Percentiles rank a stretch among this genome's conserved stretches.
phyloP scores from a whole-genome alignment of 2,329 filamentous ascomycete species.

The Alternaria atra region DNA sequence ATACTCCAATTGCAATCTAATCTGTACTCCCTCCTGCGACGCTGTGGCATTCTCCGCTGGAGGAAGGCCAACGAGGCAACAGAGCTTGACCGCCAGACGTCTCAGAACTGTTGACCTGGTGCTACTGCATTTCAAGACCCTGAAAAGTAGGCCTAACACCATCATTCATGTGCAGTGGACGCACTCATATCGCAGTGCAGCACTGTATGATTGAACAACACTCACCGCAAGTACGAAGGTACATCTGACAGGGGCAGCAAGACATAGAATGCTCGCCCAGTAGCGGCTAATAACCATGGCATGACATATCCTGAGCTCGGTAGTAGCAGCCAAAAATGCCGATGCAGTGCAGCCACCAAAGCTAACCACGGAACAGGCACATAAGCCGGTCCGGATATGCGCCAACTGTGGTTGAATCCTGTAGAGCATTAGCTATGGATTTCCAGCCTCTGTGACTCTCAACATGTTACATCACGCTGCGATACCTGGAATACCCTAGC shows the following conservation, averaged over 20 bases:
- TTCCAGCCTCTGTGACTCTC: neutral
- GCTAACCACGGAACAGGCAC: neutral
- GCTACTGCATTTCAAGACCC: neutral
- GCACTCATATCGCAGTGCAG: neutral
- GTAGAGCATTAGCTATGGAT: neutral
- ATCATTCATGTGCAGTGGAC: neutral
- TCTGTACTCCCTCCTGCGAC: neutral
- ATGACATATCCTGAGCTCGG: slow-evolving; percentile 1
- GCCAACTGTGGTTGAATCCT: neutral
- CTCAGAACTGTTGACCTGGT: neutral
- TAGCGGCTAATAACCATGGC: neutral
- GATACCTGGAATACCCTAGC: neutral
- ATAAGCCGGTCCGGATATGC: neutral
- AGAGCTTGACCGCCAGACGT: slow-evolving; percentile 1
- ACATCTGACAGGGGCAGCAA: neutral
- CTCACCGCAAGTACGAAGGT: slow-evolving; percentile 2
- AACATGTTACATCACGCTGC: slow-evolving; percentile 2
- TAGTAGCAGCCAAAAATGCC: slow-evolving; percentile 3
- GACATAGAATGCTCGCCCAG: neutral
- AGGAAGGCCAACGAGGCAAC: neutral
- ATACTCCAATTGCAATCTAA: neutral
- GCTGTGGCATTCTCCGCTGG: neutral
- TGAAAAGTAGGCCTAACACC: neutral
- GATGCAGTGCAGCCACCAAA: slow-evolving; percentile 6
- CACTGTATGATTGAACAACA: slow-evolving; percentile 1